A percentile compares a stretch with the other conserved stretches of the same genome.
Conservation (phyloP, 202 grass and related monocot species). For the Zoysia matrella region DNA sequence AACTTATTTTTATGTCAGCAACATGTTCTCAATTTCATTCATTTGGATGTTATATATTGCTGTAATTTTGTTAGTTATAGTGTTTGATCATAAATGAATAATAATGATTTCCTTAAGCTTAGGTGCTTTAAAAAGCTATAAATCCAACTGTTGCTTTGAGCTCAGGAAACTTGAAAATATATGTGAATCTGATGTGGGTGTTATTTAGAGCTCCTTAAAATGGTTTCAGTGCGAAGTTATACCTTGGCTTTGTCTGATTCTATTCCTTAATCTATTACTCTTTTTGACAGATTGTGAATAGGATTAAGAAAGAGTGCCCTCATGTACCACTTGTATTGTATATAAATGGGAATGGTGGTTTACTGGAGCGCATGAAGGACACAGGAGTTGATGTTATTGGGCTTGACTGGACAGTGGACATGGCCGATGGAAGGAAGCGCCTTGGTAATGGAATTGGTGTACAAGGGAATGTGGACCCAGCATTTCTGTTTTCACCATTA, state of each 20-base stretch:
- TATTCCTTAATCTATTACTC: conserved; percentile 21
- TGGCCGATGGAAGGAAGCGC: conserved; percentile 91
- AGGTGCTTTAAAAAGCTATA: conserved; percentile 20
- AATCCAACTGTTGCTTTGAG: conserved; percentile 8
- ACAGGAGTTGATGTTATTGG: conserved; percentile 95
- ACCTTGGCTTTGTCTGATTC: not conserved
- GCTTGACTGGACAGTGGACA: conserved; percentile 99
- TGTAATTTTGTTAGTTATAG: conserved; percentile 32
- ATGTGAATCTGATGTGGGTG: not conserved
- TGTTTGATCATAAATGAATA: conserved; percentile 20
- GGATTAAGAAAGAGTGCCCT: conserved; percentile 79
- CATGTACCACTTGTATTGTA: conserved; percentile 86
- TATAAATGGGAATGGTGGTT: conserved; percentile 95
- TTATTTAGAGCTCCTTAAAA: conserved; percentile 5
- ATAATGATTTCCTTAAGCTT: not conserved
- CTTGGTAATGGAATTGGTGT: conserved; percentile 73
- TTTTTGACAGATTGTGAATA: conserved; percentile 82
- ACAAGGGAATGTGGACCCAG: conserved; percentile 94
- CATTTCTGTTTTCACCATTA: conserved; percentile 82
- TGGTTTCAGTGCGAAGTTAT: not conserved
- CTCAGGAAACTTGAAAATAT: conserved; percentile 15
- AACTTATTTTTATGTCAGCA: conserved; percentile 13
- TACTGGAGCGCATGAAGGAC: conserved; percentile 85
- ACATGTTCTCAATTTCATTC: conserved; percentile 9
- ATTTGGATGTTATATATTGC: conserved; percentile 28